Base-by-base conservation (phyloP, 2,329 filamentous ascomycete genomes). In the Cordyceps militaris region DNA sequence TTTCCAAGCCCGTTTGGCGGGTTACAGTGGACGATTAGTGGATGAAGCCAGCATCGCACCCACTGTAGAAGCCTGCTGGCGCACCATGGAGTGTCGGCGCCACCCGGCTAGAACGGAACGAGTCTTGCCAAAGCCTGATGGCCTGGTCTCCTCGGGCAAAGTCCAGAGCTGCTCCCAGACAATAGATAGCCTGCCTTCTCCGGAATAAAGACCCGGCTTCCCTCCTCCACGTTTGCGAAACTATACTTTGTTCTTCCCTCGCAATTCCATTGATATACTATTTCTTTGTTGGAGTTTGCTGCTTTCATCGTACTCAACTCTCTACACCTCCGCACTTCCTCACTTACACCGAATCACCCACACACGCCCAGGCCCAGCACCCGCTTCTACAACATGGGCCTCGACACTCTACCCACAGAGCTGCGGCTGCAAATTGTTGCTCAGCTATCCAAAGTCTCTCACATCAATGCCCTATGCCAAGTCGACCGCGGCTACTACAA, bases 401-500 rank as follows among this genome's bases (percentile, higher is more conserved):
- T 56, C 36, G 54, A 42, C 19, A 56, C 32, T 9, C 46, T 56
- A 34, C 54, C 54, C 32, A 56, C 46, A 10, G 54, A 56, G 54
- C 54, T 56, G n/a, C 54, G 46, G 44, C 54, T 56, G 24, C 54
- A 56, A 21, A 49, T 56, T 26, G 19, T 56, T 23, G 44, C 54
- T 14, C 44, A 56, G 24, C 44, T 56, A 34, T 14, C 44, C 26
- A n/a, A 43, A 21, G 54, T 56, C 36, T 56, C 54, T 7, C 46
- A 56, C 36, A 56, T 56, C 44, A 56, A 56, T 19, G 24, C 54
- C 16, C 54, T 56, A 44, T 56, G 44, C 10, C 54, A 56, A 19
- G 54, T 56, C 34, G 38, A 56, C 26, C 54, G 54, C n/a, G 28
- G 44, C 54, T 56, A 56, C 46, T 56, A 56, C 46, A 34, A 49